Evolutionary conservation across 176 grass and related monocot species (phyloP).

Genomic region (Musa schizocarpa): DNA sequence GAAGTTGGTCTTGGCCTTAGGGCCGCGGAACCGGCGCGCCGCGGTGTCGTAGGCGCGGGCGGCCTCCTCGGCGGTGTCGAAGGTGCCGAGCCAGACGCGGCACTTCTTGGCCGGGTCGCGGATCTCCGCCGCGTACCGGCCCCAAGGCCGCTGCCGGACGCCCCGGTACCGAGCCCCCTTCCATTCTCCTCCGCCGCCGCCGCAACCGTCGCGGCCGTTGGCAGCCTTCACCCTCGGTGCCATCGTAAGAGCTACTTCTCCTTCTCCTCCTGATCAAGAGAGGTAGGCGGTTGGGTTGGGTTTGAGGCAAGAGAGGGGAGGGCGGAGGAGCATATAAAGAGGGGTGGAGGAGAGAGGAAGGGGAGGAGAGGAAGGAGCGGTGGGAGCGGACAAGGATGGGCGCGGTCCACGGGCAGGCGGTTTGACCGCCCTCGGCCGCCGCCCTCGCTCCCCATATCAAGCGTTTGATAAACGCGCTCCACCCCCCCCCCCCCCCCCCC

Average conservation of each 20-base stretch:
- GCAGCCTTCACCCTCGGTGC: neutral
- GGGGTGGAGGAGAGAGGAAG: neutral
- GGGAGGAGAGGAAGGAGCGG: too few species aligned
- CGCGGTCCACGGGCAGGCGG: neutral
- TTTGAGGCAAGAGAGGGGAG: neutral
- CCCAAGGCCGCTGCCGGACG: constrained; percentile 76
- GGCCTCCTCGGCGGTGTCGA: constrained; percentile 82
- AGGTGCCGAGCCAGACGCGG: constrained; percentile 93
- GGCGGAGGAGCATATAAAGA: neutral
- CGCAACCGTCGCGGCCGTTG: neutral
- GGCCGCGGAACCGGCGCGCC: constrained; percentile 64
- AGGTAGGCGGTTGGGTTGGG: neutral
- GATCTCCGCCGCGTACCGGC: constrained; percentile 80
- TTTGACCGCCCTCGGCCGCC: constrained; percentile 4
- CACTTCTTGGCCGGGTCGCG: constrained; percentile 92
- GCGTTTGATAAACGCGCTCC: neutral
- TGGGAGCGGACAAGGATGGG: neutral
- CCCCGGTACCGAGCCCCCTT: neutral
- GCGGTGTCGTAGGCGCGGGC: constrained; percentile 77
- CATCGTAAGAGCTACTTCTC: neutral
- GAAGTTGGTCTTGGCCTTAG: constrained; percentile 90
- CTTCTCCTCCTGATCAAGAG: neutral
- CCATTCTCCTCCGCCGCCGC: neutral
- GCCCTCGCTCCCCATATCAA: neutral
- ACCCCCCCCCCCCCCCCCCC: neutral